Evolutionary conservation across 768 basidiomycete genomes (phyloP).

Genomic region (Amanita polypyramis): DNA sequence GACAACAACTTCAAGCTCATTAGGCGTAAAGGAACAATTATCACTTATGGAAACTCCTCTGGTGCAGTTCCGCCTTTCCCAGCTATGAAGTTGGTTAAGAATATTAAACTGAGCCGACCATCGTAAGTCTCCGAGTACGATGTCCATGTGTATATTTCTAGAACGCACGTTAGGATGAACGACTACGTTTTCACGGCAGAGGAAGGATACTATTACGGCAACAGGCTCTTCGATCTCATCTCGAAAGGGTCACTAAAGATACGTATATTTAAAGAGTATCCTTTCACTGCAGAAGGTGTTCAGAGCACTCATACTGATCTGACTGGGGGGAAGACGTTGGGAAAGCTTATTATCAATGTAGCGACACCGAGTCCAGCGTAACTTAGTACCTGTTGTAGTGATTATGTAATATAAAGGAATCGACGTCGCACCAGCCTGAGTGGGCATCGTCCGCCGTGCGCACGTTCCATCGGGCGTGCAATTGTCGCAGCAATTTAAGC

Average conservation of each 20-base stretch:
- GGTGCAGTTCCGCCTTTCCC: slow-evolving; percentile 72
- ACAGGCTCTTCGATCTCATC: slow-evolving; percentile 53
- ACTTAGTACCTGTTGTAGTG: slow-evolving; percentile 10
- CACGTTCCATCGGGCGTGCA: background rate
- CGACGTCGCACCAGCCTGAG: background rate
- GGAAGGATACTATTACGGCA: slow-evolving; percentile 59
- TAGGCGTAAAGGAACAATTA: slow-evolving; percentile 81
- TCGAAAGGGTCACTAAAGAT: slow-evolving; percentile 51
- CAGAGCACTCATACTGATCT: slow-evolving; percentile 72
- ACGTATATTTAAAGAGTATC: slow-evolving; percentile 66
- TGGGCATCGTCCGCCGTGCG: background rate
- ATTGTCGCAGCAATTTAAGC: background rate
- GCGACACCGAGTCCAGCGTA: too few species aligned
- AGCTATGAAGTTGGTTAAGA: slow-evolving; percentile 70
- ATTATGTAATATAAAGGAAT: background rate
- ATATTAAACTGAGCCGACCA: slow-evolving; percentile 70
- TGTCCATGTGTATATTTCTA: background rate
- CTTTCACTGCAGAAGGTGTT: slow-evolving; percentile 74
- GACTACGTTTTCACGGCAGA: slow-evolving; percentile 69
- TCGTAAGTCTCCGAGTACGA: slow-evolving; percentile 34
- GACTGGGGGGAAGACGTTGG: slow-evolving; percentile 64
- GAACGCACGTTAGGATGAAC: slow-evolving; percentile 34
- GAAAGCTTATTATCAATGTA: slow-evolving; percentile 81
- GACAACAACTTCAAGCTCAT: slow-evolving; percentile 74
- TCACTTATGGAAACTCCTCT: slow-evolving; percentile 88